Percentiles rank a stretch among this genome's conserved stretches.
phyloP scores from a whole-genome alignment of 2,329 filamentous ascomycete species.

The Botrytis fragariae region DNA sequence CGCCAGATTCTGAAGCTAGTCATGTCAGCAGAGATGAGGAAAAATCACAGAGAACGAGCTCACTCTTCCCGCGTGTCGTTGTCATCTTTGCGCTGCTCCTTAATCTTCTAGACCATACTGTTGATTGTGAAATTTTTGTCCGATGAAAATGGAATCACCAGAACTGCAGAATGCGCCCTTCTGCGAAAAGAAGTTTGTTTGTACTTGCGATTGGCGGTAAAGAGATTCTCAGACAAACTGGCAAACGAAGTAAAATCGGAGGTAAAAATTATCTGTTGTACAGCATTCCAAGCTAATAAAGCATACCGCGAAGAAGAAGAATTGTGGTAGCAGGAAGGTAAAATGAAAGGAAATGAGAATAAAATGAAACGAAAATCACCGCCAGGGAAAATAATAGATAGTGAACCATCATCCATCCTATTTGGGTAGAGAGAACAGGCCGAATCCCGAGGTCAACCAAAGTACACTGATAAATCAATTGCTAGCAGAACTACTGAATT shows the following conservation, averaged over 20 bases:
- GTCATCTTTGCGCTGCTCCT: neutral
- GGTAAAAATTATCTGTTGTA: neutral
- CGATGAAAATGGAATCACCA: neutral
- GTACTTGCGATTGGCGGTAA: neutral
- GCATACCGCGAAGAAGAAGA: neutral
- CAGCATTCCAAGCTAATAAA: neutral
- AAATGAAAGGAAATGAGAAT: neutral
- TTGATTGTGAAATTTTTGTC: neutral
- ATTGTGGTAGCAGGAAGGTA: neutral
- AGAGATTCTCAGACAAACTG: neutral
- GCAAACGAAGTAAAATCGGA: neutral
- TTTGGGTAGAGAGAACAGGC: too few relatives aligned
- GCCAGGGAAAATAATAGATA: neutral
- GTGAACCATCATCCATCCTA: neutral
- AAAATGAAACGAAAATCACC: neutral
- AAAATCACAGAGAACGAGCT: too few relatives aligned
- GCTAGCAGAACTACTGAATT: too few relatives aligned
- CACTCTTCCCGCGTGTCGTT: neutral
- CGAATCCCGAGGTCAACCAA: too few relatives aligned
- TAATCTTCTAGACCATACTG: neutral
- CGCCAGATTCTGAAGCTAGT: too few relatives aligned
- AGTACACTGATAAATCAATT: too few relatives aligned
- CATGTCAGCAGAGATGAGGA: too few relatives aligned
- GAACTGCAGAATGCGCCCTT: neutral
- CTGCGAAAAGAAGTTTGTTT: neutral